phyloP scores from a whole-genome alignment of 2,329 filamentous ascomycete species.

The Thyridium curvatum region DNA sequence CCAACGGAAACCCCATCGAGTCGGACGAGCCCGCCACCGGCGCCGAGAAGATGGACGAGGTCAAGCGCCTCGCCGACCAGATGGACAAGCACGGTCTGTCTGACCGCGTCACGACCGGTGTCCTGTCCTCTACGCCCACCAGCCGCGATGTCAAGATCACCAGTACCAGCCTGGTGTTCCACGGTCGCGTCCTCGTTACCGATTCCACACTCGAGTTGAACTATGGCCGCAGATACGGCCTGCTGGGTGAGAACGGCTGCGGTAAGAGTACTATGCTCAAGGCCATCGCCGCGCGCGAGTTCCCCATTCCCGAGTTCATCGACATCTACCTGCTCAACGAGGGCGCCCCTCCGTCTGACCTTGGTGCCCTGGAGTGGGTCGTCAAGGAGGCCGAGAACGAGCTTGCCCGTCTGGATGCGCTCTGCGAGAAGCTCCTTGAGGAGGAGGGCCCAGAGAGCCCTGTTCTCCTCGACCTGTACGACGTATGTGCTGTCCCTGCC shows the following conservation, averaged over 20 bases:
- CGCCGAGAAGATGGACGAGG: conserved; percentile 67
- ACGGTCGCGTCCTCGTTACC: conserved; percentile 91
- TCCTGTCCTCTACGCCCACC: conserved; percentile 74
- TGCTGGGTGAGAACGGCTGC: conserved; percentile 97
- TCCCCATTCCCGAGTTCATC: conserved; percentile 89
- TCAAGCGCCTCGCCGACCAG: conserved; percentile 84
- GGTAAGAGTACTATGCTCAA: conserved; percentile 98
- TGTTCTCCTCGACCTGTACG: conserved; percentile 88
- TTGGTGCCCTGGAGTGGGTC: conserved; percentile 95
- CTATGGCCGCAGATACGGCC: conserved; percentile 86
- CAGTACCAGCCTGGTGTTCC: conserved; percentile 89
- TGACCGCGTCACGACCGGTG: conserved; percentile 96
- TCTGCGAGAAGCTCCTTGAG: conserved; percentile 87
- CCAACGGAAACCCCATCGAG: conserved; percentile 48
- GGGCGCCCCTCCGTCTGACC: conserved; percentile 81
- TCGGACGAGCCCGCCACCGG: conserved; percentile 63
- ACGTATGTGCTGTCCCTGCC: conserved; percentile 52
- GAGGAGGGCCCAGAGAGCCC: conserved; percentile 87
- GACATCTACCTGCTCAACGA: conserved; percentile 99
- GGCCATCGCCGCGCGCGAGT: conserved; percentile 89
- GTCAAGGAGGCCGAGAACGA: conserved; percentile 90
- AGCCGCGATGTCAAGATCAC: conserved; percentile 97
- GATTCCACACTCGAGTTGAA: conserved; percentile 91
- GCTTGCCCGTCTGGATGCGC: conserved; percentile 80
- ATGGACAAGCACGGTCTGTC: conserved; percentile 95